Base-by-base conservation (phyloP, 1,139 yeast genomes). In the Protomyces arabidopsidicola region DNA sequence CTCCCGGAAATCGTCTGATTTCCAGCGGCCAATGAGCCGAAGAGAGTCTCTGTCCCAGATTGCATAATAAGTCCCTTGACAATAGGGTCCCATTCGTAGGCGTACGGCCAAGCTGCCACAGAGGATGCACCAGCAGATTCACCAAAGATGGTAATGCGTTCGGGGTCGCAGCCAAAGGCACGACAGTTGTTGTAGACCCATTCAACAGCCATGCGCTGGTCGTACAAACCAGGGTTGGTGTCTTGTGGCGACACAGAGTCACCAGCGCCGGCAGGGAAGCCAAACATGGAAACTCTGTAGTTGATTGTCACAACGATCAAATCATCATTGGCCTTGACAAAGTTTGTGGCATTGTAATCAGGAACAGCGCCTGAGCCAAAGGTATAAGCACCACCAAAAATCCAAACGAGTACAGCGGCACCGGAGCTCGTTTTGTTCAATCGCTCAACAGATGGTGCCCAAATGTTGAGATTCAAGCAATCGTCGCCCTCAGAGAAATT, bases 111-210 rank as follows among this genome's bases (percentile, higher is more conserved):
- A 18, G 62, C 56, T 4, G 56, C 60, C 39, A 61, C 50, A 12
- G 59, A 45, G 1, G 75, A 71, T 0, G 75, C 78, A 6, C 79
- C 79, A 16, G 79, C 76, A 63, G 75, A 71, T 67, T 77, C 75
- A 8, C 79, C 79, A 66, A 73, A 73, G 20, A 77, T 65, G 1
- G 77, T 75, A 27, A 77, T 70, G 48, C 69, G 69, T 6, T 69
- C 64, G 2, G 76, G 72, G 65, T 77, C 72, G 10, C 79, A 79
- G 31, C 78, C 78, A 66, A 76, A 75, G 18, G 39, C 56, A 0
- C 65, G 70, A 60, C 75, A 74, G 65, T 77, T 76, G 45, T 69
- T 67, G 61, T 73, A 66, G 12, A 76, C 74, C 79, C 79, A 77
- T 34, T 75, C 67, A 45, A 77, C 64, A 0, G 77, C 79, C 64